These are phyloP conservation scores for Phaeomoniella chlamydospora DNA, from an alignment of 2,329 filamentous ascomycete species.

Conservation along the genomic window DNA sequence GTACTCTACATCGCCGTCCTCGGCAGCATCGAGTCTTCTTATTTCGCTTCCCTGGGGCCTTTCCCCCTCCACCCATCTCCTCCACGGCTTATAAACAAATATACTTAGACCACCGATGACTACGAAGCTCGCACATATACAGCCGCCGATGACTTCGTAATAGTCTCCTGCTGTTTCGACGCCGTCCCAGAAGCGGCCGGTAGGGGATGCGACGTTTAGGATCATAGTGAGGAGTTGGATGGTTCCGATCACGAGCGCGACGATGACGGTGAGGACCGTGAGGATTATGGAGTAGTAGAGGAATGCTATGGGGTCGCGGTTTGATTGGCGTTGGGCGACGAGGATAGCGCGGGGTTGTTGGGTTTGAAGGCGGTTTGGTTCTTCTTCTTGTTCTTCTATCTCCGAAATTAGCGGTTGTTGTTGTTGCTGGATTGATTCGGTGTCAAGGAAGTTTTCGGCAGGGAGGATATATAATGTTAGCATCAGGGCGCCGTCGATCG, in stretches of 20 bases:
- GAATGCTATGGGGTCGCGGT: constrained; percentile 73
- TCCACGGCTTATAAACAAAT: constrained; percentile 67
- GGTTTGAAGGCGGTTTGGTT: background rate
- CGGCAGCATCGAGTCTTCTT: no score
- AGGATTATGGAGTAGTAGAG: constrained; percentile 87
- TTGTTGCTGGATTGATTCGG: no score
- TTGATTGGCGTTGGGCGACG: constrained; percentile 13
- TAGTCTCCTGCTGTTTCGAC: constrained; percentile 62
- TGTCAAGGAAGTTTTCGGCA: constrained; percentile 10
- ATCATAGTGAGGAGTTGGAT: constrained; percentile 72
- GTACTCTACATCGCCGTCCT: no score
- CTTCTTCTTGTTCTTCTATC: constrained; percentile 6
- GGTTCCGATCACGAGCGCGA: constrained; percentile 72
- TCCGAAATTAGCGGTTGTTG: constrained; percentile 12
- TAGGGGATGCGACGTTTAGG: constrained; percentile 57
- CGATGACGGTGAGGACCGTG: constrained; percentile 67
- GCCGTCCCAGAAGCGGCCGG: constrained; percentile 78
- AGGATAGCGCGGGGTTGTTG: background rate
- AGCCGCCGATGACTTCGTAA: constrained; percentile 74
- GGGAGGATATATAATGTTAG: constrained; percentile 71
- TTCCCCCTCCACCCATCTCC: constrained; percentile 37
- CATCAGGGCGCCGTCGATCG: constrained; percentile 86
- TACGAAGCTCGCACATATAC: constrained; percentile 74
- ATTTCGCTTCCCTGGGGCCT: no score
- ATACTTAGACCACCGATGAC: constrained; percentile 62